Evolutionary conservation across 176 grass and related monocot species (phyloP).

Genomic region (Eleusine coracana): DNA sequence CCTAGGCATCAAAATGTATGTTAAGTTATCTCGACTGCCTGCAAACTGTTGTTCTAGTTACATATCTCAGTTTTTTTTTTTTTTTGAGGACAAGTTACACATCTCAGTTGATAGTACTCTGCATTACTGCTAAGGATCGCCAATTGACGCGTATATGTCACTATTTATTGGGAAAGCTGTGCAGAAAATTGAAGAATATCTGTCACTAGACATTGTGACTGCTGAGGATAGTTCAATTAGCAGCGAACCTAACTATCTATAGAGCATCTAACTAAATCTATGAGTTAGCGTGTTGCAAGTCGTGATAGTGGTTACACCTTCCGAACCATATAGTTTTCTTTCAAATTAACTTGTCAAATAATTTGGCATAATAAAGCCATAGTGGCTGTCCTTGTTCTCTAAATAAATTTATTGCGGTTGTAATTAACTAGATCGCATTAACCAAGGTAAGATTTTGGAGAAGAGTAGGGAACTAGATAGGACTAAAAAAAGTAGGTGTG

Average conservation of each 20-base stretch:
- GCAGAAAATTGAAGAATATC: neutral
- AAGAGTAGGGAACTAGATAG: neutral
- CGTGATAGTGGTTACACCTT: neutral
- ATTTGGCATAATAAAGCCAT: neutral
- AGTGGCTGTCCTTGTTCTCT: neutral
- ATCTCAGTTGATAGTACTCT: neutral
- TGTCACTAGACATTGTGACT: neutral
- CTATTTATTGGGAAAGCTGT: neutral
- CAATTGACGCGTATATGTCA: too few species aligned
- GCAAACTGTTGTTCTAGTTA: neutral
- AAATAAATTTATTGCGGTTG: neutral
- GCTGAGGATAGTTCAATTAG: neutral
- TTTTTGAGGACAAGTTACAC: too few species aligned
- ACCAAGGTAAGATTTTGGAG: neutral
- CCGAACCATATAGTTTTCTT: neutral
- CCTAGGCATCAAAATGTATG: neutral
- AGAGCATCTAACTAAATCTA: neutral
- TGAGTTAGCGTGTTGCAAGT: neutral
- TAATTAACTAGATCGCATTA: neutral
- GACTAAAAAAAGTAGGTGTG: too few species aligned
- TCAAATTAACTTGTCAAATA: neutral
- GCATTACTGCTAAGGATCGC: too few species aligned
- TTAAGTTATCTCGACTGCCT: neutral
- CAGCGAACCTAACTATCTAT: neutral
- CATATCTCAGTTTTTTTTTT: neutral